Evolutionary conservation across 2,329 filamentous ascomycete species (phyloP).

Genomic region (Verticillium dahliae): DNA sequence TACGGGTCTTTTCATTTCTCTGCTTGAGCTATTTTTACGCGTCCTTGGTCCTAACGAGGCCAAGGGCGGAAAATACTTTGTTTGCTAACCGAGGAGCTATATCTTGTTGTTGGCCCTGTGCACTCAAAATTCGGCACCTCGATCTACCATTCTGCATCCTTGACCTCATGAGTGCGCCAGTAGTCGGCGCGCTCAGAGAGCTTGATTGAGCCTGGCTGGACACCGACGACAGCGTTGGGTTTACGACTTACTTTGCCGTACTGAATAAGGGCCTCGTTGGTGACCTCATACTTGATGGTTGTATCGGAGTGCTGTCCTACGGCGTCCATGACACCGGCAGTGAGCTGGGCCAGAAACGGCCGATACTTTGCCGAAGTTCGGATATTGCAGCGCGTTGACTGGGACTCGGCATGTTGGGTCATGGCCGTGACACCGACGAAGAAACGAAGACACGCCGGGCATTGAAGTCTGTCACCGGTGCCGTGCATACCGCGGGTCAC

Average conservation of each 20-base stretch:
- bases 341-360: conserved; percentile 29
- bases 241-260: background rate
- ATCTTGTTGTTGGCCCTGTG: too few relatives aligned
- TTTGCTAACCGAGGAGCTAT: too few relatives aligned
- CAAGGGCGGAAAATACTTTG: too few relatives aligned
- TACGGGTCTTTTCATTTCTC: too few relatives aligned
- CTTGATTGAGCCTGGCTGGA: too few relatives aligned
- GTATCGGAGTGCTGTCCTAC: conserved; percentile 23
- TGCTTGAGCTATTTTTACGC: too few relatives aligned
- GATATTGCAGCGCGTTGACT: conserved; percentile 32
- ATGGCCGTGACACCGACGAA: conserved; percentile 37
- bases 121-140: background rate
- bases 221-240: background rate
- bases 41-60: too few relatives aligned
- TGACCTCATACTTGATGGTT: conserved; percentile 24
- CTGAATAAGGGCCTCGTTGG: conserved; percentile 5
- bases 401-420: conserved; percentile 41
- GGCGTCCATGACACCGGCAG: conserved; percentile 28
- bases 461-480: conserved; percentile 24
- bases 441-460: conserved; percentile 34
- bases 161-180: background rate
- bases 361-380: conserved; percentile 31
- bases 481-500: conserved; percentile 30
- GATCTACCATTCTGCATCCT: background rate
- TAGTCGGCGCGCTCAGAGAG: background rate